Evolutionary conservation across 176 grass and related monocot genomes (phyloP), one percentile per base, ranked within the genome.

Genomic region (Puya raimondii): DNA sequence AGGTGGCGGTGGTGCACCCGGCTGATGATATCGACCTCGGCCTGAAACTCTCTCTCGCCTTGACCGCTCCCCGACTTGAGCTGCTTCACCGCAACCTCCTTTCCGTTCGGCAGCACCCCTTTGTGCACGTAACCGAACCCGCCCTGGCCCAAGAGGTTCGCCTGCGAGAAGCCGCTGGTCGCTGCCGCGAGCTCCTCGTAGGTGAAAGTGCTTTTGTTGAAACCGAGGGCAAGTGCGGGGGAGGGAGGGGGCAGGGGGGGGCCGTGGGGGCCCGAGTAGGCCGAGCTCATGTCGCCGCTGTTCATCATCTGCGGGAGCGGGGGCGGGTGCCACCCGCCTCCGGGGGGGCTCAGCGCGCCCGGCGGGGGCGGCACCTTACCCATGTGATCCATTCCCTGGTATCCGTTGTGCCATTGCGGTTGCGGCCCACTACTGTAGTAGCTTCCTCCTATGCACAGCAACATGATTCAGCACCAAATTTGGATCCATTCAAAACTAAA

Each of bases 41-140:
- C 84, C 50, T 79, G 84, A 79, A 86, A 86, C 65, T 86, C 84
- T 47, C 79, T 72, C 79, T 86, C 84, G 0, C 84, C 84, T 18
- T 86, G 84, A 48, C 79, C 84, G 49, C 84, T 79, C 0, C 79
- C 84, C 10, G 84, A 56, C 71, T 78, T 86, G 66, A 86, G 84
- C 57, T 78, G 75, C 75, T 86, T 86, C 66, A 86, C 84, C 3
- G 84, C 84, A 53, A 86, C 68, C 61, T 54, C 75, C 81, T 50
- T 69, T 0, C 78, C 78, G 25, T 68, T 75, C 0, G 72, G 52
- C 47, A 88, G 71, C 33, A 76, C 63, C 61, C 86, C 86, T 14
- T 53, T 53, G 75, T 85, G 51, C 29, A 85, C 86, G 18, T 88
- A 85, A 61, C 86, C 86, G 51, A 88, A 88, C 48, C 86, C 86